A percentile compares a stretch with the other conserved stretches of the same genome.
Conservation (phyloP, 805 yeast species). For the Debaryomyces tyrocola region DNA sequence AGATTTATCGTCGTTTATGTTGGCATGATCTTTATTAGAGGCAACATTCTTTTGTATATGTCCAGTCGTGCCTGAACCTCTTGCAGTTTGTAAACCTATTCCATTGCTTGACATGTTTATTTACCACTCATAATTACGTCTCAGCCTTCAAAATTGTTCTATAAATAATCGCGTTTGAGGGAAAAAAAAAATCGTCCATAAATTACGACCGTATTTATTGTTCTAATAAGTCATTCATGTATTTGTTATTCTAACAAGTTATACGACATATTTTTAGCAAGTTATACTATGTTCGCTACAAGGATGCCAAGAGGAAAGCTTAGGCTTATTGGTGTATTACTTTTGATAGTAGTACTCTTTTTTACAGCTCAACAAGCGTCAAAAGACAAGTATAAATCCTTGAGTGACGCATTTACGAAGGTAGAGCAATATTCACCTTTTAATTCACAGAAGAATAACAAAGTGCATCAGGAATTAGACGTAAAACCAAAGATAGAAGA, state of each 20-base stretch:
- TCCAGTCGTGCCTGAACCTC: slow-evolving; percentile 68
- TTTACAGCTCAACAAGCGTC: neutral
- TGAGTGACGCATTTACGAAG: neutral
- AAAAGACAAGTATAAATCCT: neutral
- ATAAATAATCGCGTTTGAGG: too few relatives aligned
- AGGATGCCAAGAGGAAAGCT: neutral
- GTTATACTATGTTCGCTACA: neutral
- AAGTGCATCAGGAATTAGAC: neutral
- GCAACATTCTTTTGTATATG: slow-evolving; percentile 50
- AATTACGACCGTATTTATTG: too few relatives aligned
- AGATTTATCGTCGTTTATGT: slow-evolving; percentile 23
- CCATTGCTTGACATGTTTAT: slow-evolving; percentile 7
- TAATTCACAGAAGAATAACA: neutral
- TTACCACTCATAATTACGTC: too few relatives aligned
- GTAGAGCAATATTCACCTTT: neutral
- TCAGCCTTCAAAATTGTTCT: too few relatives aligned
- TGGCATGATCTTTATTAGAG: slow-evolving; percentile 13
- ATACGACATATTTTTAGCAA: too few relatives aligned
- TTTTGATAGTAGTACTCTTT: neutral
- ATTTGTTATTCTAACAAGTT: too few relatives aligned
- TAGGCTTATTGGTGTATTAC: neutral
- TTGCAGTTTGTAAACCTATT: slow-evolving; percentile 53
- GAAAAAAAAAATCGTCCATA: too few relatives aligned
- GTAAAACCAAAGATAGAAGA: neutral
- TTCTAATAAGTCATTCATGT: too few relatives aligned